Evolutionary conservation across 2,329 filamentous ascomycete species (phyloP), one percentile per base, ranked within the genome.

Genomic region (Fusarium agapanthi): DNA sequence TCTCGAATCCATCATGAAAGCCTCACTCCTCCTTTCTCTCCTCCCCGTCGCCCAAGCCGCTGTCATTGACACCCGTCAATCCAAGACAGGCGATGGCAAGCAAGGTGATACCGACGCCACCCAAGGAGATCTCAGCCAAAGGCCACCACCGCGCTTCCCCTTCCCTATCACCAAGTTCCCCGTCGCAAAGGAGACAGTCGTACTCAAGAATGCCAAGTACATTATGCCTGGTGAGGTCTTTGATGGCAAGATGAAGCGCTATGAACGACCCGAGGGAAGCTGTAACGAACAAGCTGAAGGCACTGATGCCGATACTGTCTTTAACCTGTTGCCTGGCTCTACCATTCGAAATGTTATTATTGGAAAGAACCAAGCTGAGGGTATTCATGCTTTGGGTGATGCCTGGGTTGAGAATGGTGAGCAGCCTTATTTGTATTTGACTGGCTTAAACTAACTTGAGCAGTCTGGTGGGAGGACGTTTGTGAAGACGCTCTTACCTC

Each of bases 251-350:
- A 81, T 80, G 80, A 79, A 79, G 44, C 79, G 79, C 8, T 84
- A 81, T 64, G 82, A 84, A 61, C 81, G 82, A 16, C 80, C 79
- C 2, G 78, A 79, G 44, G 82, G 81, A 28, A 81, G 80, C 60
- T 87, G 85, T 71, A 83, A 79, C 43, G 84, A 82, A 30, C 83
- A 86, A 60, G 78, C 77, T 4, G 85, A 87, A 74, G 84, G 85
- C 26, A 80, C 79, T 1, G 79, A 80, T 41, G 79, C 79, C 3
- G 84, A 85, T 57, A 73, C 82, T 6, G 82, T 83, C n/a, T 83
- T 83, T 61, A 79, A 81, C 54, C 72, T 83, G 35, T 63, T 80
- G 14, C 68, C 81, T 0, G 82, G 82, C 6, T 77, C 81, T 0
- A 83, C 80, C 1, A 78, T 83, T 37, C 75, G 76, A 35, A 83